Conservation (phyloP, 2,329 filamentous ascomycete genomes). For the Apiospora sp. region DNA sequence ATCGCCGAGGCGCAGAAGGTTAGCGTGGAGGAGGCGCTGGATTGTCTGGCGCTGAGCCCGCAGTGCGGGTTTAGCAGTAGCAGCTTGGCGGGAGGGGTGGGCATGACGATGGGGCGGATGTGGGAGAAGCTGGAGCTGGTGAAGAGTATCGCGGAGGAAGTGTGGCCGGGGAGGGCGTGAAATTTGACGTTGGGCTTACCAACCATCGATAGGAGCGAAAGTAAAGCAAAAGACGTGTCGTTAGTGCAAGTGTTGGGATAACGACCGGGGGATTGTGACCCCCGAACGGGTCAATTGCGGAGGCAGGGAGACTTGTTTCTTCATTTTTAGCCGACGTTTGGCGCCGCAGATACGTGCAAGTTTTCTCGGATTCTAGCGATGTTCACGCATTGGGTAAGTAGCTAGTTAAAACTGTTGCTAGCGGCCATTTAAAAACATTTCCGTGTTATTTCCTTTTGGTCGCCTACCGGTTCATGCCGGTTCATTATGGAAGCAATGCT, state of each 20-base stretch:
- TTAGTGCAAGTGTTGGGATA: not conserved
- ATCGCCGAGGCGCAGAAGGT: constrained; percentile 64
- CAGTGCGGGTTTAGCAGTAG: constrained; percentile 57
- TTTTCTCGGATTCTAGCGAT: too few species aligned
- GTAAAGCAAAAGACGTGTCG: not conserved
- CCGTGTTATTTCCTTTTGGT: not conserved
- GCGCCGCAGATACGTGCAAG: not conserved
- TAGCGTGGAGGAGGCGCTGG: constrained; percentile 60
- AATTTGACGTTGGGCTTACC: not conserved
- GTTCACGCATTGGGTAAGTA: too few species aligned
- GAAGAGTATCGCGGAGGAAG: constrained; percentile 34
- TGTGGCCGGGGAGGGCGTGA: constrained; percentile 31
- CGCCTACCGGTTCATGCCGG: not conserved
- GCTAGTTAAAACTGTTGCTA: too few species aligned
- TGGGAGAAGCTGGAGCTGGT: constrained; percentile 40
- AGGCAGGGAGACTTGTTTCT: too few species aligned
- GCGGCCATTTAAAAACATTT: not conserved
- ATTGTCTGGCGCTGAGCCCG: constrained; percentile 63
- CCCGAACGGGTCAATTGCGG: not conserved
- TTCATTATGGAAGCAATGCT: not conserved
- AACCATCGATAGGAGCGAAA: too few species aligned
- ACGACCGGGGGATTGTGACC: not conserved
- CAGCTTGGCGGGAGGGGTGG: constrained; percentile 39
- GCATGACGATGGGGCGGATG: constrained; percentile 39
- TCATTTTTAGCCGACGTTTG: not conserved